Evolutionary conservation across 345 rosid genomes (phyloP), one percentile per base, ranked within the genome.

Genomic region (Streptanthus diversifolius): DNA sequence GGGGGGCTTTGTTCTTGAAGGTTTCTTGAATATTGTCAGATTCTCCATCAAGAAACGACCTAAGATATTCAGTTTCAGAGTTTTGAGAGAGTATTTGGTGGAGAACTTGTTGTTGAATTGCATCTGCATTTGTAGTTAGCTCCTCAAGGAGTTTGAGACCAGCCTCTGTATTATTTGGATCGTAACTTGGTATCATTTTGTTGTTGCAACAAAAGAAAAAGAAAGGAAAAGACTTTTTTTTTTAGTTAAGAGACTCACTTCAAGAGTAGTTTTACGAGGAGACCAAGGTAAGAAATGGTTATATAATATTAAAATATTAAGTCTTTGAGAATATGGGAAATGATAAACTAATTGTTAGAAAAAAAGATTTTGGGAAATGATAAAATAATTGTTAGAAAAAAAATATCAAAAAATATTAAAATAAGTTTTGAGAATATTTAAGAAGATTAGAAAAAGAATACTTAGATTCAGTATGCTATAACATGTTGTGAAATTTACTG

Each of bases 101-200:
- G 5, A 93, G 79, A 17, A 85, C 88, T 73, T 83, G 79, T 9
- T 78, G 71, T 65, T 90, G 98, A 36, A 86, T 79, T 59, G 80
- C 79, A 54, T 63, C 30, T 57, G 87, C 96, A 79, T 90, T 84
- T 72, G 76, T 56, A 17, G 98, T 89, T 66, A 93, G 81, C 59
- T 88, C 88, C 63, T 93, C 97, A 39, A 90, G 78, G 63, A 90
- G 72, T 80, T 82, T 76, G 57, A 90, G 76, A 32, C 96, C 98
- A 8, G 86, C 83, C 75, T 90, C 87, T 3, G 71, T 77, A 77
- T 88, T 91, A 19, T 83, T 83, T 32, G 92, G 93, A 77, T 93
- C 97, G 61, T 30, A 88, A 70, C 72, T 76, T 17, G 85, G 90
- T 81, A 90, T 81, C 95, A 87, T 85, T 76, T 54, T 51, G 55